These are phyloP conservation scores for Sordariomycetes sp. DNA, from an alignment of 2,329 filamentous ascomycete species.

Conservation along the genomic window DNA sequence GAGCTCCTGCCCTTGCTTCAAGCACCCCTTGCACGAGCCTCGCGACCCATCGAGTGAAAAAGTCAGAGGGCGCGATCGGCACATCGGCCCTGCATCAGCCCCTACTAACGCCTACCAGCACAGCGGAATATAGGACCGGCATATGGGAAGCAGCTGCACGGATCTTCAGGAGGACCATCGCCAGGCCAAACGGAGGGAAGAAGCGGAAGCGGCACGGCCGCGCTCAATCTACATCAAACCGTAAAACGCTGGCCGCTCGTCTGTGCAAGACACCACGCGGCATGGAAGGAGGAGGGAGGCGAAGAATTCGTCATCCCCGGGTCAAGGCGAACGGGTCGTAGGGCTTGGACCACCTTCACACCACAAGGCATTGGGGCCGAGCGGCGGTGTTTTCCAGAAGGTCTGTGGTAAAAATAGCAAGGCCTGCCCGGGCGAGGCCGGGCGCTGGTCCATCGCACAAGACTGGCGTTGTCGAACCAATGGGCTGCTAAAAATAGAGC, in stretches of 20 bases:
- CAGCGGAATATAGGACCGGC: not conserved
- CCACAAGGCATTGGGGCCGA: not conserved
- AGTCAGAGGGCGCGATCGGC: not conserved
- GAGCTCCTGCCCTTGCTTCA: not conserved
- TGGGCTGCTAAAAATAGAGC: not conserved
- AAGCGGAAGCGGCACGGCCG: not conserved
- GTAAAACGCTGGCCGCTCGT: not conserved
- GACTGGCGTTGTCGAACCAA: not conserved
- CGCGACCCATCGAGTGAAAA: not conserved
- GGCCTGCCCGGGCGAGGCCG: not conserved
- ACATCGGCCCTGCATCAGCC: not conserved
- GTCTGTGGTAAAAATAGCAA: not conserved
- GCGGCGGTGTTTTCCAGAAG: not conserved
- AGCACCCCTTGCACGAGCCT: not conserved
- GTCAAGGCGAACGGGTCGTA: too few relatives aligned
- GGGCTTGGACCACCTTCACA: not conserved
- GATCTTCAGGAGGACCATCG: not conserved
- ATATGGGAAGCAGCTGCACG: not conserved
- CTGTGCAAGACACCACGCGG: not conserved
- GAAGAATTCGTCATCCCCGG: not conserved
- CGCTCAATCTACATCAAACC: not conserved
- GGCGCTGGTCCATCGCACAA: not conserved
- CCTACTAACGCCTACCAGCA: not conserved
- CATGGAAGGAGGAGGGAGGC: not conserved
- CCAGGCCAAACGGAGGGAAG: not conserved